Conservation (phyloP, 169 alveolate genomes). For the Eimeria acervulina region DNA sequence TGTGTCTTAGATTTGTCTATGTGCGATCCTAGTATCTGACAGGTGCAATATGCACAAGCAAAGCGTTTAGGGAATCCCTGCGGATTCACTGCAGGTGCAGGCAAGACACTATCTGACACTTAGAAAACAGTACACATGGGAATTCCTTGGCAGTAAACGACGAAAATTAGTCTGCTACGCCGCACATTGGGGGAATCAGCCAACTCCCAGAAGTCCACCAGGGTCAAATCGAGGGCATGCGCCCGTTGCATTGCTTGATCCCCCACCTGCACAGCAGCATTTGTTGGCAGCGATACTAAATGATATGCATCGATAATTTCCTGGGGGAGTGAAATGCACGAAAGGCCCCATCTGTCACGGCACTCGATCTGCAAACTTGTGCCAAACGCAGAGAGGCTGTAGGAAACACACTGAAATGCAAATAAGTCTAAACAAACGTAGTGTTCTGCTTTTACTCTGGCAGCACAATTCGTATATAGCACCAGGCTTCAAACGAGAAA, state of each 20-base stretch:
- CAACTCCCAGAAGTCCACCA: constrained; percentile 60
- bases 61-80: neutral
- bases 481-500: neutral
- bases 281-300: neutral
- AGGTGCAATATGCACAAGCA: neutral
- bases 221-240: constrained; percentile 37
- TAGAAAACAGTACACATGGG: neutral
- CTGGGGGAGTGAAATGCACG: neutral
- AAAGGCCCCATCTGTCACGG: neutral
- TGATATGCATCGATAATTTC: neutral
- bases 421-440: neutral
- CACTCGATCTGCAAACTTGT: neutral
- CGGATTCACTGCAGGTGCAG: neutral
- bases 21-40: too few species aligned
- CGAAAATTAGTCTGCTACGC: neutral
- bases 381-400: neutral
- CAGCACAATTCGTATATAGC: neutral
- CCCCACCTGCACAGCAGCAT: constrained; percentile 42
- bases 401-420: neutral
- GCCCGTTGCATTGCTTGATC: constrained; percentile 44
- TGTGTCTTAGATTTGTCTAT: neutral
- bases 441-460: neutral
- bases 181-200: constrained; percentile 23
- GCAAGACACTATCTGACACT: neutral
- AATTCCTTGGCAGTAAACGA: neutral